Evolutionary conservation across 2,329 filamentous ascomycete genomes (phyloP).

Genomic region (Epichloe festucae): DNA sequence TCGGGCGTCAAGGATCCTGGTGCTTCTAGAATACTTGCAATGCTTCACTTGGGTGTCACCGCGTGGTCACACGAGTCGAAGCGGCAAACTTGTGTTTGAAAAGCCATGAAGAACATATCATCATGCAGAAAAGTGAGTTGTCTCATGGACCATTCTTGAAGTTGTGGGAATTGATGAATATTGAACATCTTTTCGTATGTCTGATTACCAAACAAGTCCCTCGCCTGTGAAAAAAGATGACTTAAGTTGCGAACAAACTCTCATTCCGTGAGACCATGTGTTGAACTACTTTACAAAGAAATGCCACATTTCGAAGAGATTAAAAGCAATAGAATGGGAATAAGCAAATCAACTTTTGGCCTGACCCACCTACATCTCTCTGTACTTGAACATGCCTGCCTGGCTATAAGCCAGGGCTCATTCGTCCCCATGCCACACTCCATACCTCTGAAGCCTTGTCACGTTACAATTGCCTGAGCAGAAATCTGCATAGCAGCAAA

Average conservation of each 20-base stretch:
- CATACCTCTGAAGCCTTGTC: neutral
- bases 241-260: neutral
- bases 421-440: neutral
- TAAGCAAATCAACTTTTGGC: neutral
- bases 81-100: neutral
- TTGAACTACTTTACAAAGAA: neutral
- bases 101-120: neutral
- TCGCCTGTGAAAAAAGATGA: neutral
- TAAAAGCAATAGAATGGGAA: neutral
- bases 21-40: conserved; percentile 1
- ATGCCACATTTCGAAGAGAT: neutral
- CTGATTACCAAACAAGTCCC: no score
- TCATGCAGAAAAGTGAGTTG: neutral
- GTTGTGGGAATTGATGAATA: no score
- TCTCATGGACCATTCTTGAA: neutral
- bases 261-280: neutral
- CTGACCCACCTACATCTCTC: neutral
- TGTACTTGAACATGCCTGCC: neutral
- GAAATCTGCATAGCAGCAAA: neutral
- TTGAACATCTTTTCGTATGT: neutral
- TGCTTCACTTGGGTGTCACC: conserved; percentile 1
- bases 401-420: neutral
- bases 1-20: neutral
- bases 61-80: neutral
- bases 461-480: neutral